Conservation (phyloP, 140 eudicot species). For the Flaveria floridana region DNA sequence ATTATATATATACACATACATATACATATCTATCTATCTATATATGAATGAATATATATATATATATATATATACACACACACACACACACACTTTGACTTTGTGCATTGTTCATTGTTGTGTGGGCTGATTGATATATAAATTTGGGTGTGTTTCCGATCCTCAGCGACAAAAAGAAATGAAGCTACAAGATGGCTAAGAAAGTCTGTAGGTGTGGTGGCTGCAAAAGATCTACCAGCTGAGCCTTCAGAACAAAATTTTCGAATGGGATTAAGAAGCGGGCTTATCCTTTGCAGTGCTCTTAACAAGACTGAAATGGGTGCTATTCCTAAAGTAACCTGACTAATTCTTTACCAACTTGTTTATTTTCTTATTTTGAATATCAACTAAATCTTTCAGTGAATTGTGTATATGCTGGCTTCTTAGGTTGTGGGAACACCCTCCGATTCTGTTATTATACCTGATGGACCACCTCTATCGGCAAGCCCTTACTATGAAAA, state of each 20-base stretch:
- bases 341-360: background rate
- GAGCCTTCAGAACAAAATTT: constrained; percentile 61
- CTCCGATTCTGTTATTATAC: constrained; percentile 46
- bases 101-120: constrained; percentile 1
- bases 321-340: constrained; percentile 43
- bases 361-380: background rate
- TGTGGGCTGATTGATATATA: background rate
- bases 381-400: background rate
- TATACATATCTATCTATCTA: too few relatives aligned
- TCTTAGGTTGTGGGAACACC: constrained; percentile 51
- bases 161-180: constrained; percentile 51
- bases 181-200: constrained; percentile 62
- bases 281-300: constrained; percentile 48
- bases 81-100: too few relatives aligned
- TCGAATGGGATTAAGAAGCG: constrained; percentile 59
- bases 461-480: constrained; percentile 53
- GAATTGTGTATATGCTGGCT: constrained; percentile 15
- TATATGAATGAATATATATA: background rate
- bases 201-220: constrained; percentile 54
- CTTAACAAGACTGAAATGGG: constrained; percentile 55
- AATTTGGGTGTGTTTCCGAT: constrained; percentile 16
- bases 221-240: constrained; percentile 63
- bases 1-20: background rate
- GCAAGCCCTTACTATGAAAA: constrained; percentile 50
- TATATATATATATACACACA: background rate